Percentiles rank a stretch among this genome's conserved stretches.
Conservation (phyloP, 495 filamentous ascomycete genomes). For the Podospora didyma region DNA sequence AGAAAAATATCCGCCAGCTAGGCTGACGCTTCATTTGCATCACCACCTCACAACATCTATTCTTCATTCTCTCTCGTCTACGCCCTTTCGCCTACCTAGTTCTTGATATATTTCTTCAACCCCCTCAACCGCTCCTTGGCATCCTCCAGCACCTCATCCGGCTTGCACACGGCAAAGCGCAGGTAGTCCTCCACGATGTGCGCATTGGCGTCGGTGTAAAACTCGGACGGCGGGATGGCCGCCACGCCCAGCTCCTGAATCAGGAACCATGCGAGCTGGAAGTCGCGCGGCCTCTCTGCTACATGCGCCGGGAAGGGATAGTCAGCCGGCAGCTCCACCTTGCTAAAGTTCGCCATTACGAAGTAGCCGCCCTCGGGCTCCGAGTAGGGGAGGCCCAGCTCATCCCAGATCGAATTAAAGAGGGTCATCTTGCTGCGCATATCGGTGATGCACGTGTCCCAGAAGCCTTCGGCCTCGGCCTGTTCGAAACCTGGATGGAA, state of each 20-base stretch:
- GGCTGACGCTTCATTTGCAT: too few species aligned
- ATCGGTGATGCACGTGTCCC: slow-evolving; percentile 75
- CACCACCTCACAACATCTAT: too few species aligned
- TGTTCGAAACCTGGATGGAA: slow-evolving; percentile 66
- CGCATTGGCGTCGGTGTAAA: slow-evolving; percentile 81
- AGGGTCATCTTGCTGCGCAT: slow-evolving; percentile 86
- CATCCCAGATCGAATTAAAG: slow-evolving; percentile 85
- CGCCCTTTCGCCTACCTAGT: not conserved
- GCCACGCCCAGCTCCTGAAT: slow-evolving; percentile 96
- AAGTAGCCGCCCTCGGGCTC: slow-evolving; percentile 96
- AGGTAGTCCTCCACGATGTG: slow-evolving; percentile 89
- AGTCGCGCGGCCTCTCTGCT: slow-evolving; percentile 78
- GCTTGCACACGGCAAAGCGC: slow-evolving; percentile 94
- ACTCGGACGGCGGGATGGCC: slow-evolving; percentile 93
- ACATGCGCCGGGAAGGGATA: slow-evolving; percentile 91
- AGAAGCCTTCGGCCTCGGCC: slow-evolving; percentile 80
- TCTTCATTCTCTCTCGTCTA: too few species aligned
- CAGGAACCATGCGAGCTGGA: slow-evolving; percentile 90
- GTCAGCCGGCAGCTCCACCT: slow-evolving; percentile 73
- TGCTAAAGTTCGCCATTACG: slow-evolving; percentile 84
- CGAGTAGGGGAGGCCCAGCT: slow-evolving; percentile 86
- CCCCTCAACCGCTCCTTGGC: slow-evolving; percentile 86
- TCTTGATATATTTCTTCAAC: slow-evolving; percentile 71
- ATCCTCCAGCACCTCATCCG: slow-evolving; percentile 81
- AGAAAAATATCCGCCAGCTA: too few species aligned